Evolutionary conservation across 139 green algal genomes (phyloP), one percentile per base, ranked within the genome.

Genomic region (Chlorella ohadii): DNA sequence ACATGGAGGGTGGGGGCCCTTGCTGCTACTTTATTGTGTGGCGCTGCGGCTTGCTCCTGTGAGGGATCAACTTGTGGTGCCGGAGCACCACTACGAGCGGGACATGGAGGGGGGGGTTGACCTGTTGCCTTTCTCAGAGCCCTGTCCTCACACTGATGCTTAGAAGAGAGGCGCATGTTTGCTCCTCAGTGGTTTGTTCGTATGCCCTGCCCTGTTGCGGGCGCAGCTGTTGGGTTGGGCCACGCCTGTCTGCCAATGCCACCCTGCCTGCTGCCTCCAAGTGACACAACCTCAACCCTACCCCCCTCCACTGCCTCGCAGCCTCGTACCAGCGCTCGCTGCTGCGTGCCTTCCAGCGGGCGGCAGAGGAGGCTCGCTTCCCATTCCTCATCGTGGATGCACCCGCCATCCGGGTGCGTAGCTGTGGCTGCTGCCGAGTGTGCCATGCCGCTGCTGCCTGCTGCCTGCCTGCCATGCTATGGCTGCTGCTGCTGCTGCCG

Each of bases 361-460:
- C 94, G 0, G 85, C 92, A 19, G 93, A 95, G 34, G 94, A 96
- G 78, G 87, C 74, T 0, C 90, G 92, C 64, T 94, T 91, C 85
- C 28, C n/a, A 15, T 90, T 97, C 63, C 86, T 97, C 59, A 88
- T 97, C 25, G 89, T 96, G 59, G 93, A 96, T 72, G 91, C 93
- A 9, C 90, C 90, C 6, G 85, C 93, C 56, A 44, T 93, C 25
- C 57, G 72, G 76, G 76, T 51, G 36, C 16, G 76, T 33, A 19
- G 9, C 6, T 17, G 33, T 15, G 33, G 65, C 16, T 31, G 33
- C 65, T 27, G 31, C 5, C 28, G 4, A 9, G 33, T 44, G 65
- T 31, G 28, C 27, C 20, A 12, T 2, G 3, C 9, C 9, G 27
- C n/a, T 38, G 11, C 16, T 16, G n/a, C n/a, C n/a, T n/a, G n/a